Evolutionary conservation across 768 basidiomycete species (phyloP), one percentile per base, ranked within the genome.

Genomic region (Daedaleopsis nitida): DNA sequence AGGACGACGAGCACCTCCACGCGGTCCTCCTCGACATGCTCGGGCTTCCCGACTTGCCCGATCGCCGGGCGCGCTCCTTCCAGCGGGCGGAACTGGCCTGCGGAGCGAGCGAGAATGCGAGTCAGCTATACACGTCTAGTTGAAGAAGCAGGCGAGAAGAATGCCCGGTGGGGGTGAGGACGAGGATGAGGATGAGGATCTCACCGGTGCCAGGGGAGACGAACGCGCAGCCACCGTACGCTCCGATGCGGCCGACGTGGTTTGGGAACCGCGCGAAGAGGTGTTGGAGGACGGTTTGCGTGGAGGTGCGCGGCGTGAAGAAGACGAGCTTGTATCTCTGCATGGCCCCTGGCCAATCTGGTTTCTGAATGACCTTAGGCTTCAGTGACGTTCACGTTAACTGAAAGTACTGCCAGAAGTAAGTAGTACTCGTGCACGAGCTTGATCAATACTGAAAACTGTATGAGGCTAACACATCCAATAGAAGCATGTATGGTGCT

Each of bases 141-240:
- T n/a, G n/a, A n/a, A n/a, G n/a, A n/a, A n/a, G n/a, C n/a, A n/a
- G n/a, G n/a, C n/a, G n/a, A n/a, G n/a, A n/a, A n/a, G n/a, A n/a
- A n/a, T n/a, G n/a, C n/a, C n/a, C 5, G n/a, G 5, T 47, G 45
- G n/a, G 21, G 17, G 19, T 23, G 21, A 16, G 11, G 49, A 23
- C 5, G 39, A 38, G 13, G 17, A 12, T 12, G 17, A 43, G 50
- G 38, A 10, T 21, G 45, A 19, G n/a, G 21, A 23, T 47, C n/a
- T n/a, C 44, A 83, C 84, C 86, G 53, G 74, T 78, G 57, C 85
- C 83, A n/a, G 73, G 78, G 17, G 78, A 73, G 19, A 82, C 70
- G 68, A 86, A 86, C n/a, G 84, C 85, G 64, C 80, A 83, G 52
- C 77, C 75, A 47, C 81, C 77, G 66, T 85, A 83, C 13, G 81